A percentile compares a stretch with the other conserved stretches of the same genome.
These are phyloP conservation scores for Lenwebbia sp. DNA, from an alignment of 345 rosid species.

Conservation along the genomic window DNA sequence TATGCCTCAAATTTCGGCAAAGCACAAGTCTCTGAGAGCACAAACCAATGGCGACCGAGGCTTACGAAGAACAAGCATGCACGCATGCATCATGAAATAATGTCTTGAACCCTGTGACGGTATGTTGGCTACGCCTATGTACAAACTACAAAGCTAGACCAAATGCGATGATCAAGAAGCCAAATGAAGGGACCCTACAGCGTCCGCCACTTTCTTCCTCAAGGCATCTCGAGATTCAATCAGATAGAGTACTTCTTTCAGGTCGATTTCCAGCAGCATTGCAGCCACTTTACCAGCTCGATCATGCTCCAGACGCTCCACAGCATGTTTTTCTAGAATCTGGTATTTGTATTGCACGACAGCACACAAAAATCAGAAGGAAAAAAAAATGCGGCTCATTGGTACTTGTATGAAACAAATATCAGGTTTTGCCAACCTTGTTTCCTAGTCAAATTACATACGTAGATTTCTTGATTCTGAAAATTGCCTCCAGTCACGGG, in stretches of 20 bases:
- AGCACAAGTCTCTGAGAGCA: background rate
- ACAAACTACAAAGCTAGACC: background rate
- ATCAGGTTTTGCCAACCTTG: background rate
- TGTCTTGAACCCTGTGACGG: background rate
- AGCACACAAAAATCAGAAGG: background rate
- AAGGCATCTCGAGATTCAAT: constrained; percentile 65
- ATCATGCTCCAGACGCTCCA: constrained; percentile 44
- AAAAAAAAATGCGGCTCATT: background rate
- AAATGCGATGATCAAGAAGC: background rate
- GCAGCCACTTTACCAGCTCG: constrained; percentile 62
- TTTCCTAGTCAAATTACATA: background rate
- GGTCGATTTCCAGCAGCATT: constrained; percentile 76
- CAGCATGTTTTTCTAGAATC: constrained; percentile 74
- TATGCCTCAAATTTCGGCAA: background rate
- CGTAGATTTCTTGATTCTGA: background rate
- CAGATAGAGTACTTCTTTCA: constrained; percentile 57
- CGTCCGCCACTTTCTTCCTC: constrained; percentile 56
- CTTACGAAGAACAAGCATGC: background rate
- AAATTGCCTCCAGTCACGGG: background rate
- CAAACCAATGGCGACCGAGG: background rate
- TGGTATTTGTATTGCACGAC: background rate
- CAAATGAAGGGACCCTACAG: constrained; percentile 42
- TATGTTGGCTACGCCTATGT: background rate
- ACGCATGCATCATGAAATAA: background rate
- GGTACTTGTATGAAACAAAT: background rate